These are phyloP conservation scores for Cladophialophora chaetospira DNA, from an alignment of 2,329 filamentous ascomycete species.

Conservation along the genomic window DNA sequence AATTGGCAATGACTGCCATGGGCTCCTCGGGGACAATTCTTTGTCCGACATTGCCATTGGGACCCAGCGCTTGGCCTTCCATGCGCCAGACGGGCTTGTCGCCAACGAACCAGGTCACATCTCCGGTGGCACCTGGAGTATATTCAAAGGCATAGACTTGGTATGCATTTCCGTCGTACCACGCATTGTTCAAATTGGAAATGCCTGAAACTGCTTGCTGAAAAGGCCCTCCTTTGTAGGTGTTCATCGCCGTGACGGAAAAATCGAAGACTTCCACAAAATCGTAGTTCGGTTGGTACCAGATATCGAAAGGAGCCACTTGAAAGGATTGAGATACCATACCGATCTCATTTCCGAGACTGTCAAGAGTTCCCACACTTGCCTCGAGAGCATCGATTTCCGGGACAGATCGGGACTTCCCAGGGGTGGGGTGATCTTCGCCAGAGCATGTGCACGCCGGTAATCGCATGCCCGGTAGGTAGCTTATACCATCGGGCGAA, in stretches of 20 bases:
- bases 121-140: conserved; percentile 59
- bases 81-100: conserved; percentile 64
- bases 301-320: conserved; percentile 69
- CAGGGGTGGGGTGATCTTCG: conserved; percentile 66
- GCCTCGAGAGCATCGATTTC: conserved; percentile 74
- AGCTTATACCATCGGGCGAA: conserved; percentile 65
- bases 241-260: conserved; percentile 58
- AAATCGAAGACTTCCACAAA: conserved; percentile 67
- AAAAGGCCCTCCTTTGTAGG: conserved; percentile 62
- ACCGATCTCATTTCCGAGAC: conserved; percentile 57
- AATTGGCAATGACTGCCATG: conserved; percentile 67
- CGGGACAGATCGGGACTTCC: conserved; percentile 66
- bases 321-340: conserved; percentile 68
- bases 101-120: conserved; percentile 70
- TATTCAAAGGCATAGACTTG: conserved; percentile 68
- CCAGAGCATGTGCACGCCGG: conserved; percentile 67
- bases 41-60: conserved; percentile 70
- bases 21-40: conserved; percentile 67
- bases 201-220: conserved; percentile 66
- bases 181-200: conserved; percentile 64
- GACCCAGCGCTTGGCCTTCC: conserved; percentile 60
- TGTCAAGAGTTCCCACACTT: conserved; percentile 57
- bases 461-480: conserved; percentile 68
- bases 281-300: conserved; percentile 67
- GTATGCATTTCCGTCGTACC: conserved; percentile 66